These are phyloP conservation scores for Fraxinus anomala DNA, from an alignment of 257 asterid genomes.

Conservation along the genomic window DNA sequence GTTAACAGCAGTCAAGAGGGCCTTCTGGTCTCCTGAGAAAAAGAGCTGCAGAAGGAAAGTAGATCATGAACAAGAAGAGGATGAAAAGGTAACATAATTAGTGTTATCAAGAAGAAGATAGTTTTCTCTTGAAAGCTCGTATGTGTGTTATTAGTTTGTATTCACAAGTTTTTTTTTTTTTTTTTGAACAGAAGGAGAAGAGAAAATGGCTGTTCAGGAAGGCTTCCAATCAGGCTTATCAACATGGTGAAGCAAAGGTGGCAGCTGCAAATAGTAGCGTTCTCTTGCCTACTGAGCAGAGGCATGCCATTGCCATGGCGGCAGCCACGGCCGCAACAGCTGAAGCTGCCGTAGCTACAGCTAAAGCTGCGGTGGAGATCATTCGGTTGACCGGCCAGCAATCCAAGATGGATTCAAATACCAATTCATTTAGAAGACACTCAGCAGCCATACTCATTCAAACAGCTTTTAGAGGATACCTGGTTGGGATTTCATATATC, in stretches of 20 bases:
- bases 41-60: conserved; percentile 59
- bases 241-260: conserved; percentile 33
- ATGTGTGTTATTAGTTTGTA: background rate
- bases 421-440: conserved; percentile 39
- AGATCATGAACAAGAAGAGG: conserved; percentile 52
- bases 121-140: background rate
- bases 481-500: conserved; percentile 34
- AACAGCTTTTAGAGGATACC: conserved; percentile 78
- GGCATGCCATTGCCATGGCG: conserved; percentile 78
- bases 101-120: background rate
- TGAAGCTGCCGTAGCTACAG: conserved; percentile 77
- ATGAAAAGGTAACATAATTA: conserved; percentile 51
- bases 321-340: conserved; percentile 77
- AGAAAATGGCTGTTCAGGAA: conserved; percentile 84
- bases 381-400: conserved; percentile 57
- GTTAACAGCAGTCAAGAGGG: conserved; percentile 86
- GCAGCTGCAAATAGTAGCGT: conserved; percentile 6
- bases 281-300: conserved; percentile 45
- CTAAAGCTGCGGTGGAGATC: conserved; percentile 77
- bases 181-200: conserved; percentile 62
- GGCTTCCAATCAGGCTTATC: conserved; percentile 31
- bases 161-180: background rate
- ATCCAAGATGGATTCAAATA: conserved; percentile 18
- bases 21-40: conserved; percentile 81
- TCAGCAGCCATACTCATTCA: conserved; percentile 76